phyloP scores from a whole-genome alignment of 2,329 filamentous ascomycete species.

The Pyrenochaeta sp. region DNA sequence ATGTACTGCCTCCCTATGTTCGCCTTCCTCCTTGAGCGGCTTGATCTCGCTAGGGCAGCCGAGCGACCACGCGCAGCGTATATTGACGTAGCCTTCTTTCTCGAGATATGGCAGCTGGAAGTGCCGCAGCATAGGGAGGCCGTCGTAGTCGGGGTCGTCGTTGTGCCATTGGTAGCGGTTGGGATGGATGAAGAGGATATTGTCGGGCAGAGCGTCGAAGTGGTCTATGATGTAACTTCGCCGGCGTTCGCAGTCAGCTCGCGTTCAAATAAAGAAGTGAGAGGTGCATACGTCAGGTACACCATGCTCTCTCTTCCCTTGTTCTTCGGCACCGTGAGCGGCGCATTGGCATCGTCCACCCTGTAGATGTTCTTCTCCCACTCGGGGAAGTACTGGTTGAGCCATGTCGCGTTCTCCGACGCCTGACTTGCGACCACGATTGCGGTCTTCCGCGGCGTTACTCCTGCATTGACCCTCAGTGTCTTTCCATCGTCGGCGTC shows the following conservation, averaged over 20 bases:
- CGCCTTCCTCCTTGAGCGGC: slow-evolving; percentile 52
- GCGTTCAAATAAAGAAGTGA: background rate
- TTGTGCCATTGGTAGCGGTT: slow-evolving; percentile 60
- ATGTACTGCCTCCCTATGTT: slow-evolving; percentile 55
- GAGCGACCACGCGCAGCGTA: slow-evolving; percentile 62
- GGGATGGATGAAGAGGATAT: slow-evolving; percentile 53
- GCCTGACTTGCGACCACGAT: slow-evolving; percentile 51
- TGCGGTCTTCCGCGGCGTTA: slow-evolving; percentile 34
- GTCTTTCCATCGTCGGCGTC: slow-evolving; percentile 14
- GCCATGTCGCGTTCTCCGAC: slow-evolving; percentile 53
- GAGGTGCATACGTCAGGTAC: slow-evolving; percentile 54
- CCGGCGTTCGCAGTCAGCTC: background rate
- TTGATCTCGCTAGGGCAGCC: slow-evolving; percentile 63
- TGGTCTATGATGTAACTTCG: slow-evolving; percentile 53
- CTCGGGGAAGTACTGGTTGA: slow-evolving; percentile 47
- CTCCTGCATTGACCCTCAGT: slow-evolving; percentile 20
- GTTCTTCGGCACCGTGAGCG: slow-evolving; percentile 55
- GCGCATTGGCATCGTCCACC: slow-evolving; percentile 51
- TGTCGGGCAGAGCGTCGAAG: slow-evolving; percentile 52
- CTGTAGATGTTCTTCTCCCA: slow-evolving; percentile 55
- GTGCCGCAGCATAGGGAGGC: slow-evolving; percentile 57
- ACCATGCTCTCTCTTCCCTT: slow-evolving; percentile 61
- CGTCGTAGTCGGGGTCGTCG: slow-evolving; percentile 62
- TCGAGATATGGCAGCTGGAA: slow-evolving; percentile 60
- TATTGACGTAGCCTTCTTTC: slow-evolving; percentile 61